A percentile compares a stretch with the other conserved stretches of the same genome.
These are phyloP conservation scores for Agrocybe chaxingu DNA, from an alignment of 768 basidiomycete species.

Conservation along the genomic window DNA sequence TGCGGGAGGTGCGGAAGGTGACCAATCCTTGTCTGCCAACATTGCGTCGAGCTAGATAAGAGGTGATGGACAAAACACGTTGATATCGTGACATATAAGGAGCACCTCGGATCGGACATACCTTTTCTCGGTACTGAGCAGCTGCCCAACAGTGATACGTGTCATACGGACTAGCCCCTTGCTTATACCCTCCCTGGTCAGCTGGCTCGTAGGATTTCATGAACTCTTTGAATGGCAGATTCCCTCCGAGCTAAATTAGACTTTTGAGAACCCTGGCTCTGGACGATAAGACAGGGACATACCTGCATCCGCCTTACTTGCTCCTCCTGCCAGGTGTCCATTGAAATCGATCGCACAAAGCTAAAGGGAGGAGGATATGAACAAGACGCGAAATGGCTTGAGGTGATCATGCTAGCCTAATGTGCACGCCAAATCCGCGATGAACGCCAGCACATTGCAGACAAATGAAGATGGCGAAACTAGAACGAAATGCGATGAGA, in stretches of 20 bases:
- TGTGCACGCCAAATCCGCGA: slow-evolving; percentile 91
- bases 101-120: slow-evolving; percentile 24
- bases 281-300: slow-evolving; percentile 11
- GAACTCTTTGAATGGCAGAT: slow-evolving; percentile 78
- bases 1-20: slow-evolving; percentile 68
- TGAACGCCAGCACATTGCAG: slow-evolving; percentile 85
- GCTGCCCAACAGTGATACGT: slow-evolving; percentile 95
- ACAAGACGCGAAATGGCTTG: slow-evolving; percentile 12
- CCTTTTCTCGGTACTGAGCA: slow-evolving; percentile 93
- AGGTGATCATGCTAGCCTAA: slow-evolving; percentile 49
- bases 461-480: slow-evolving; percentile 88
- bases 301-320: slow-evolving; percentile 92
- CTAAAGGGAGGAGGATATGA: slow-evolving; percentile 36
- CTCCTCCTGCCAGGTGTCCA: slow-evolving; percentile 95
- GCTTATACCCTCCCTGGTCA: slow-evolving; percentile 68
- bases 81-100: slow-evolving; percentile 9
- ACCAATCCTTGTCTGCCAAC: slow-evolving; percentile 75
- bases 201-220: slow-evolving; percentile 64
- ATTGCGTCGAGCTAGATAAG: slow-evolving; percentile 70
- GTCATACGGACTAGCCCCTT: slow-evolving; percentile 59
- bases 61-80: slow-evolving; percentile 6
- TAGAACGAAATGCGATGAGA: slow-evolving; percentile 23
- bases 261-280: slow-evolving; percentile 1
- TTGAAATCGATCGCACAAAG: slow-evolving; percentile 90
- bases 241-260: slow-evolving; percentile 74